A percentile compares a stretch with the other conserved stretches of the same genome.
Evolutionary conservation across 1,284 basidiomycete genomes (phyloP).

Genomic region (Vanrija humicola): DNA sequence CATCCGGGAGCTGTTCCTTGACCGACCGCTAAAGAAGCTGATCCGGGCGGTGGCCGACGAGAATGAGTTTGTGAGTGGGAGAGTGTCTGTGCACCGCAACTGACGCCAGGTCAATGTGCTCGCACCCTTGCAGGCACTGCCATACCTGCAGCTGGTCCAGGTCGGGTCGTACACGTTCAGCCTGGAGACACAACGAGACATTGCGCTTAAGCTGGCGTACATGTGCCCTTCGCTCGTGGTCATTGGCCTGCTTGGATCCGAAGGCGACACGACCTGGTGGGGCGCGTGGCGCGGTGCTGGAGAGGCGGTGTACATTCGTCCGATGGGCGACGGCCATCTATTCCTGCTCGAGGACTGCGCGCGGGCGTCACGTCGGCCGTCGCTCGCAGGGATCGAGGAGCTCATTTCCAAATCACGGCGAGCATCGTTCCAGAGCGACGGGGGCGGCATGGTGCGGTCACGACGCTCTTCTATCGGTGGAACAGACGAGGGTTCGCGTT

Average conservation of each 20-base stretch:
- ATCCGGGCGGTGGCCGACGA: conserved; percentile 19
- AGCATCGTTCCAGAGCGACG: background rate
- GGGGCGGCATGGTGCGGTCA: background rate
- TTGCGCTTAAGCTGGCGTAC: conserved; percentile 23
- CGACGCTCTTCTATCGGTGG: background rate
- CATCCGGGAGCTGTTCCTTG: conserved; percentile 44
- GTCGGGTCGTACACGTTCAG: conserved; percentile 41
- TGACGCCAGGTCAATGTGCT: conserved; percentile 26
- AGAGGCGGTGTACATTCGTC: background rate
- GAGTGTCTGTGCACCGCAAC: background rate
- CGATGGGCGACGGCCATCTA: conserved; percentile 3
- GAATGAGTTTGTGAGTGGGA: conserved; percentile 28
- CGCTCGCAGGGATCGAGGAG: background rate
- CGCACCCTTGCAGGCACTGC: conserved; percentile 24
- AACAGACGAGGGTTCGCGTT: too few relatives aligned
- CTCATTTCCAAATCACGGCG: too few relatives aligned
- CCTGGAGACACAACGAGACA: conserved; percentile 16
- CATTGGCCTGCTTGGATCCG: conserved; percentile 35
- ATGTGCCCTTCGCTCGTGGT: conserved; percentile 28
- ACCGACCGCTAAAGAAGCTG: conserved; percentile 36
- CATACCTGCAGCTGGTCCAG: conserved; percentile 36
- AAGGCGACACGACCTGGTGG: conserved; percentile 41
- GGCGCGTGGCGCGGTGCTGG: conserved; percentile 30
- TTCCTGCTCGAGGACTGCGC: background rate
- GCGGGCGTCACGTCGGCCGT: background rate